Evolutionary conservation across 768 basidiomycete genomes (phyloP).

Genomic region (Russula emetica): DNA sequence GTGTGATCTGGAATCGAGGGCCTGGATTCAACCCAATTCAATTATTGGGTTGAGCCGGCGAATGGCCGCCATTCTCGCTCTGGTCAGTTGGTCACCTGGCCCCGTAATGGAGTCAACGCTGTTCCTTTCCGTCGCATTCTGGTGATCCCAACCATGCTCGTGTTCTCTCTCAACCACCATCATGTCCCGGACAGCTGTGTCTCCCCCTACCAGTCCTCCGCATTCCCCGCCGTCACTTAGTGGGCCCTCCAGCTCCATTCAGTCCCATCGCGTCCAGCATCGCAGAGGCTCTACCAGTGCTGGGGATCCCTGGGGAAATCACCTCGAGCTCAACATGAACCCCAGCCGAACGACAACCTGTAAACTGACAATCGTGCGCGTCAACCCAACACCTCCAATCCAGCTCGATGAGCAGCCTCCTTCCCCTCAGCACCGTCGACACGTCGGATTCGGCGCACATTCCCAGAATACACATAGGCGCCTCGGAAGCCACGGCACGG

Average conservation of each 20-base stretch:
- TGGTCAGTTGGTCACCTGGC: background rate
- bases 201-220: conserved; percentile 12
- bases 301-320: conserved; percentile 59
- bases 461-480: conserved; percentile 31
- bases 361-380: conserved; percentile 72
- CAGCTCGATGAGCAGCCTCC: conserved; percentile 39
- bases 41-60: too few relatives aligned
- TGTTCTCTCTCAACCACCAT: conserved; percentile 23
- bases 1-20: background rate
- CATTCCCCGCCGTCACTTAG: conserved; percentile 12
- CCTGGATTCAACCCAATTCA: background rate
- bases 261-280: conserved; percentile 41
- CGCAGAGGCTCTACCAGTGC: conserved; percentile 69
- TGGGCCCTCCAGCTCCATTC: conserved; percentile 14
- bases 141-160: conserved; percentile 5
- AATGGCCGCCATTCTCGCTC: too few relatives aligned
- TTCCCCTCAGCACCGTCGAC: conserved; percentile 31
- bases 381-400: conserved; percentile 37
- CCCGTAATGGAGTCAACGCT: conserved; percentile 2
- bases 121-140: background rate
- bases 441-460: conserved; percentile 30
- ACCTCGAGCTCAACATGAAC: conserved; percentile 50
- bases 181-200: conserved; percentile 18
- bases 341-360: conserved; percentile 54
- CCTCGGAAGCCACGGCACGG: conserved; percentile 32